These are phyloP conservation scores for Fusarium duplospermum DNA, from an alignment of 2,329 filamentous ascomycete genomes.

Conservation along the genomic window DNA sequence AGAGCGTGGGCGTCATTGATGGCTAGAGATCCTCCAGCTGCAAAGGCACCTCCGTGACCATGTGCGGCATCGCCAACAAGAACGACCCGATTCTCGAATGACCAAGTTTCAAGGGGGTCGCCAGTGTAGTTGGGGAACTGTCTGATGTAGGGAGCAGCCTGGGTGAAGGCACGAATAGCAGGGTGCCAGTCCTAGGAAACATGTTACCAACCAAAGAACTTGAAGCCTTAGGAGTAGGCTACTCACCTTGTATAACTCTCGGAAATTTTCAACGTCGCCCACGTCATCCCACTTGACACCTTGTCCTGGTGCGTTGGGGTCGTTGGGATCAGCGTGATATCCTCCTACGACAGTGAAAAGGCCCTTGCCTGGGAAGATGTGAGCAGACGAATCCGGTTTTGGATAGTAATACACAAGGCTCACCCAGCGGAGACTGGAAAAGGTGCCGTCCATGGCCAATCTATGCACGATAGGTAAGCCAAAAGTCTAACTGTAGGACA, in stretches of 20 bases:
- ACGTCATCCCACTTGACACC: neutral
- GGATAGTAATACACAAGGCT: no score
- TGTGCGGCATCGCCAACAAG: neutral
- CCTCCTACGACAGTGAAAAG: neutral
- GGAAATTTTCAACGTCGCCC: neutral
- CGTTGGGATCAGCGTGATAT: neutral
- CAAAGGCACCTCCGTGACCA: neutral
- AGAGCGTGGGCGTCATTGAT: constrained; percentile 3
- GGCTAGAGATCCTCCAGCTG: neutral
- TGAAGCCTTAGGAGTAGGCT: fast-evolving
- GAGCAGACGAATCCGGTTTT: neutral
- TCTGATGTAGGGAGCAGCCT: neutral
- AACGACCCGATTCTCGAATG: neutral
- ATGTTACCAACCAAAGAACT: neutral
- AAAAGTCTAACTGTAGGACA: no score
- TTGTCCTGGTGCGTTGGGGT: neutral
- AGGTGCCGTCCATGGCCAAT: neutral
- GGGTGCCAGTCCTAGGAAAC: neutral
- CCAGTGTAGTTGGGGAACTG: neutral
- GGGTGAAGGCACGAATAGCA: neutral
- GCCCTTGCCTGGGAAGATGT: neutral
- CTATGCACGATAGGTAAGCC: fast-evolving
- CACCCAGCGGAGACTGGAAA: neutral
- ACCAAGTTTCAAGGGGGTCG: neutral
- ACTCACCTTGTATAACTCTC: neutral